Evolutionary conservation across 2,329 filamentous ascomycete species (phyloP).

Genomic region (Aureobasidium sp.): DNA sequence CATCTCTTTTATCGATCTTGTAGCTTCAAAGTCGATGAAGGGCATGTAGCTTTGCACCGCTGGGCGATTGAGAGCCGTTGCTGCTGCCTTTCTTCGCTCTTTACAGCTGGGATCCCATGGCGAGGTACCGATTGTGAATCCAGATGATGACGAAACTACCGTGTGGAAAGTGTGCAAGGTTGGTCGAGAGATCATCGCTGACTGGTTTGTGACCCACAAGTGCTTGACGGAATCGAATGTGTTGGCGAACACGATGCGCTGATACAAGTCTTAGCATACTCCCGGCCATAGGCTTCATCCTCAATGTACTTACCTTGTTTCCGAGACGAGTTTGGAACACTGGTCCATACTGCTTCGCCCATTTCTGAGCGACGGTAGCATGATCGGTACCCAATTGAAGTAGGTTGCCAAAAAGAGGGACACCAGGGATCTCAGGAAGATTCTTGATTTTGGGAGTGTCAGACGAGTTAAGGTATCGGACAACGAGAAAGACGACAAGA

Average conservation of each 20-base stretch:
- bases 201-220: constrained; percentile 72
- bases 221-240: constrained; percentile 64
- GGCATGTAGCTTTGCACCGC: constrained; percentile 73
- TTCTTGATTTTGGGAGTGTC: constrained; percentile 41
- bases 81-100: constrained; percentile 64
- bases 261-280: not conserved
- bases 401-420: constrained; percentile 39
- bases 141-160: constrained; percentile 66
- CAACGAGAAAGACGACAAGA: constrained; percentile 30
- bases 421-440: constrained; percentile 38
- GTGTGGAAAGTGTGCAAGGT: constrained; percentile 75
- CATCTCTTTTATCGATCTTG: constrained; percentile 63
- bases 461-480: constrained; percentile 36
- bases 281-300: not conserved
- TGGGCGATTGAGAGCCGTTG: constrained; percentile 67
- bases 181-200: constrained; percentile 66
- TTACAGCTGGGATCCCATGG: constrained; percentile 81
- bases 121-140: constrained; percentile 74
- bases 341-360: constrained; percentile 40
- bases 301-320: constrained; percentile 45
- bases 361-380: constrained; percentile 36
- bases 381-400: constrained; percentile 38
- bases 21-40: constrained; percentile 69
- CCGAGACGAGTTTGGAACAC: constrained; percentile 50
- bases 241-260: constrained; percentile 70